Evolutionary conservation across 768 basidiomycete genomes (phyloP).

Genomic region (Scleroderma citrinum): DNA sequence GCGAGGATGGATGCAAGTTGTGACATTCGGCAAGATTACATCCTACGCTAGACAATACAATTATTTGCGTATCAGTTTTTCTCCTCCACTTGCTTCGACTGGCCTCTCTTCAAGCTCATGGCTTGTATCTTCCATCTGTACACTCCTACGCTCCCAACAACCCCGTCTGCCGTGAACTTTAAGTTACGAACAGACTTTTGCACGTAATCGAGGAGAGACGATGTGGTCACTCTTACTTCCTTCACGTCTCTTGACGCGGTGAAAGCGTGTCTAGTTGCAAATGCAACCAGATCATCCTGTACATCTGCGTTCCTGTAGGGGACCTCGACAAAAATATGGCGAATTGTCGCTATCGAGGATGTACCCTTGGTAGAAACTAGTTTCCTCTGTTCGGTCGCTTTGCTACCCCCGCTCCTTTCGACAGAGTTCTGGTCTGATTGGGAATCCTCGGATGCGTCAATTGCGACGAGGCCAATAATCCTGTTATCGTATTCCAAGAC

Average conservation of each 20-base stretch:
- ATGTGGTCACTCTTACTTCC: constrained; percentile 41
- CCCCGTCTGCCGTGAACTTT: constrained; percentile 45
- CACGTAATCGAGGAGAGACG: constrained; percentile 48
- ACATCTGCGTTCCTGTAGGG: constrained; percentile 49
- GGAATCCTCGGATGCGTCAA: constrained; percentile 54
- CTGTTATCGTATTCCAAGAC: constrained; percentile 53
- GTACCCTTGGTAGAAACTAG: constrained; percentile 26
- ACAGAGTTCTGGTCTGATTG: constrained; percentile 23
- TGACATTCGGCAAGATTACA: constrained; percentile 17
- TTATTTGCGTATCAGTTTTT: background rate
- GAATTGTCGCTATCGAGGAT: constrained; percentile 54
- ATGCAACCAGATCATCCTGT: constrained; percentile 61
- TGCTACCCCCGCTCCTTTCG: constrained; percentile 17
- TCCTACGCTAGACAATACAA: background rate
- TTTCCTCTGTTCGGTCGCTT: constrained; percentile 7
- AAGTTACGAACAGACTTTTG: constrained; percentile 37
- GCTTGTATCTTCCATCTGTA: constrained; percentile 49
- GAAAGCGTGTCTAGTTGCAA: constrained; percentile 58
- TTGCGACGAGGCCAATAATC: constrained; percentile 63
- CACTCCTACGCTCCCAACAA: constrained; percentile 44
- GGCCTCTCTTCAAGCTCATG: constrained; percentile 38
- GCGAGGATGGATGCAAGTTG: constrained; percentile 24
- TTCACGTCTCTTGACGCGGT: constrained; percentile 35
- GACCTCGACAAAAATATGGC: constrained; percentile 72
- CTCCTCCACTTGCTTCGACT: constrained; percentile 37